Base-by-base conservation (phyloP, 352 stramenopile genomes). In the Pythium dissotocum region DNA sequence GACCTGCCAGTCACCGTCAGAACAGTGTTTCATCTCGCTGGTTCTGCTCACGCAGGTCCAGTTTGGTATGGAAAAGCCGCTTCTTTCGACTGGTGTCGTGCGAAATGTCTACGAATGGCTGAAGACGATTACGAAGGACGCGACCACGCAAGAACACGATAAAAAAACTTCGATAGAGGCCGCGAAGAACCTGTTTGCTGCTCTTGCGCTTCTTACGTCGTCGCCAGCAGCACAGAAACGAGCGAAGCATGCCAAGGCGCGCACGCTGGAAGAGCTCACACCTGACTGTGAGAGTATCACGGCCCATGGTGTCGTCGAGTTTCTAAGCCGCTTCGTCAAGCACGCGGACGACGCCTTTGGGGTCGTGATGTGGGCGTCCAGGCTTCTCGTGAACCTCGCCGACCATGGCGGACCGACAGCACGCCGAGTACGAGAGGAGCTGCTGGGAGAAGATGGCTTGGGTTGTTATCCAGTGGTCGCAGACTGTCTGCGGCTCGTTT, bases 241-340 rank as follows among this genome's bases (percentile, higher is more conserved):
- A 6, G 35, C 33, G 13, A 59, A 2, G 35, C 44, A 32, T 12
- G 10, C 9, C 26, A 18, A 65, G 57, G 38, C 38, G 13, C 18
- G 24, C 6, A 8, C 8, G 1, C 53, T 71, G 14, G 58, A 71
- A 48, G 65, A 70, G 14, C 42, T 70, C 30, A 64, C 63, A n/a
- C 1, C 12, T 2, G 63, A 70, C 30, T 6, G 3, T 5, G 30
- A 40, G 8, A 26, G 21, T 16, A 56, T 65, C 16, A 6, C 32
- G 14, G 44, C 32, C 8, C 14, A 3, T 21, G 28, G 28, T 18
- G 21, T 65, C 12, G 36, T 62, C 35, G 8, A 49, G 14, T 65
- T 30, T 24, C 35, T 54, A 2, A 8, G 51, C 35, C n/a, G 28
- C 49, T 62, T 53, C 28, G 24, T 61, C 7, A 30, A 21, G 16